Percentiles rank a stretch among this genome's conserved stretches.
These are phyloP conservation scores for Leccinum pellstonianum DNA, from an alignment of 768 basidiomycete species.

Conservation along the genomic window DNA sequence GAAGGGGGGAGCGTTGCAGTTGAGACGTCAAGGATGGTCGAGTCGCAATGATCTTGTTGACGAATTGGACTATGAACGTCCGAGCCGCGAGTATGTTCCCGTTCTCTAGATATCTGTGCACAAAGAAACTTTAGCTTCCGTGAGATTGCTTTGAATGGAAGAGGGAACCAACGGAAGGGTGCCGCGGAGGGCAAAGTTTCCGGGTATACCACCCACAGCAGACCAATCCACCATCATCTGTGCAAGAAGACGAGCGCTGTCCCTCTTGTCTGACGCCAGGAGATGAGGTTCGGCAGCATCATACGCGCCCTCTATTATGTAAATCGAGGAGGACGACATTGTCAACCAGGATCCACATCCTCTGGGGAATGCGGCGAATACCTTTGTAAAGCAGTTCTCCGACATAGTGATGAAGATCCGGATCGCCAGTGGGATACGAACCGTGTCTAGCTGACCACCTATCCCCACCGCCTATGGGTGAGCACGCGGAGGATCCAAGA, in stretches of 20 bases:
- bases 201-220: constrained; percentile 49
- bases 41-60: constrained; percentile 56
- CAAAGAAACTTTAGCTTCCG: constrained; percentile 8
- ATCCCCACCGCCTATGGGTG: constrained; percentile 10
- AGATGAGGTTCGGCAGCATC: constrained; percentile 79
- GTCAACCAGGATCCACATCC: constrained; percentile 3
- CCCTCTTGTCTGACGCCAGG: constrained; percentile 81
- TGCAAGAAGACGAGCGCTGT: constrained; percentile 83
- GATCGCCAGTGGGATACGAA: constrained; percentile 83
- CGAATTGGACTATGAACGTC: constrained; percentile 86
- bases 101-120: constrained; percentile 67
- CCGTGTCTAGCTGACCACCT: constrained; percentile 88
- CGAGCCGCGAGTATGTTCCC: constrained; percentile 91
- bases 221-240: constrained; percentile 86
- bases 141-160: neutral
- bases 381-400: constrained; percentile 89
- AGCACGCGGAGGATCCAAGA: constrained; percentile 18
- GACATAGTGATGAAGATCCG: constrained; percentile 83
- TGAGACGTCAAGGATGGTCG: constrained; percentile 42
- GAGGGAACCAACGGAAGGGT: constrained; percentile 64
- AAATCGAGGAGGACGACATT: neutral
- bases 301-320: constrained; percentile 64
- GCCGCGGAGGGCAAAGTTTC: constrained; percentile 81
- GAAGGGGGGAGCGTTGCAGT: constrained; percentile 43
- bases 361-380: constrained; percentile 24